Base-by-base conservation (phyloP, 1,284 basidiomycete species). In the Singerocomus inundabilis region DNA sequence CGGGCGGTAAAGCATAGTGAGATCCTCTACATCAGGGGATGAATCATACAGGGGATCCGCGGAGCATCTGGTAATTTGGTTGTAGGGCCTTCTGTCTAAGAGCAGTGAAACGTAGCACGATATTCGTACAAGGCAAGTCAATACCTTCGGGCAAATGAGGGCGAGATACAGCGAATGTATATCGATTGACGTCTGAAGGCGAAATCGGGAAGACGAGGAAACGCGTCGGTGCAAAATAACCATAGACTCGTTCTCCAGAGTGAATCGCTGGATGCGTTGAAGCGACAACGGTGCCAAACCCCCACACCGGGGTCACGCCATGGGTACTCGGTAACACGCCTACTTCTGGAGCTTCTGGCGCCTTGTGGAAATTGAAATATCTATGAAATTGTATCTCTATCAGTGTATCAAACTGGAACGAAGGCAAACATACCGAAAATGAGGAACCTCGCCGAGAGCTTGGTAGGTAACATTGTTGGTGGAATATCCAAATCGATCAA, bases 221-320 rank as follows among this genome's bases (percentile, higher is more conserved):
- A 35, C 74, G 70, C 1, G 77, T 65, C 1, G 81, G 81, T 3
- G 80, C 78, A 36, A 85, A 68, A 59, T 82, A 85, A 1, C 84
- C 83, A 60, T 82, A 84, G 9, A 85, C 71, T 8, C 79, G 72
- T 60, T 85, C 83, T 7, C 79, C 82, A 25, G 64, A 47, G 18
- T 63, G 48, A 28, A 85, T 74, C 40, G 70, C 71, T 5, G 68
- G 60, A 57, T 80, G 75, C 0, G 70, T 71, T 1, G 81, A 83
- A 44, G 57, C 63, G 3, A 78, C 55, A 5, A 85, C 63, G 1
- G 76, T 79, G 8, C 77, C 83, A 53, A 83, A 85, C 5, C 81
- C 82, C 84, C 83, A 85, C 7, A 84, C 83, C 0, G 84, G 83
- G 18, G 82, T 75, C 24, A 85, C 61, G 0, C 82, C 84, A 58